These are phyloP conservation scores for Saksenaea vasiformis DNA, from an alignment of 371 early-diverging fungal genomes.

Conservation along the genomic window DNA sequence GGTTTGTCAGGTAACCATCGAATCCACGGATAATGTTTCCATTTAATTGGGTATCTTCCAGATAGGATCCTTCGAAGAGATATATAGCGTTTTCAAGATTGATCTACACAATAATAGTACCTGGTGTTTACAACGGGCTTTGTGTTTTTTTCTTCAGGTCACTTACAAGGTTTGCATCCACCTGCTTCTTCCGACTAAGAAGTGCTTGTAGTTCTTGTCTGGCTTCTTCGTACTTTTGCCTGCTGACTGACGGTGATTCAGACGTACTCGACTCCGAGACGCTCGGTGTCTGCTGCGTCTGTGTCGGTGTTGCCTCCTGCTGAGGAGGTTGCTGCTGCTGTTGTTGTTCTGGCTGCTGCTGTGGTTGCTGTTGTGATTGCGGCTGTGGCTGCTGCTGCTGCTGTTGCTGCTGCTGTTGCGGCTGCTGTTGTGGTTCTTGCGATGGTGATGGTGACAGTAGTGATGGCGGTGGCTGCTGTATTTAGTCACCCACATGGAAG, in stretches of 20 bases:
- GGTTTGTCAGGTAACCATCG: constrained; percentile 69
- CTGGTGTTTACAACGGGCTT: background rate
- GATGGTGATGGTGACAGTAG: background rate
- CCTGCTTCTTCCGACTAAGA: constrained; percentile 60
- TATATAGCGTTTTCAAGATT: constrained; percentile 77
- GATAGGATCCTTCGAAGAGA: constrained; percentile 77
- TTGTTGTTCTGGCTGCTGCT: constrained; percentile 8
- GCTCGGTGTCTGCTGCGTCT: constrained; percentile 8
- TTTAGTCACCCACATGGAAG: background rate
- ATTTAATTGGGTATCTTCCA: constrained; percentile 78
- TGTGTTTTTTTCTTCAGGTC: background rate
- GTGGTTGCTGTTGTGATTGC: background rate
- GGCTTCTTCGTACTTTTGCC: constrained; percentile 63
- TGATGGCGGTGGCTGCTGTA: constrained; percentile 5
- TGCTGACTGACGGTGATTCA: constrained; percentile 51
- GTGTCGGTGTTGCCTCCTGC: constrained; percentile 11
- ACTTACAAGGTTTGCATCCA: constrained; percentile 63
- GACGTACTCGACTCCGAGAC: constrained; percentile 12
- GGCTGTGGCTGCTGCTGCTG: constrained; percentile 6
- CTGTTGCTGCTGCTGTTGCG: background rate
- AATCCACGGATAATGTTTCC: constrained; percentile 87
- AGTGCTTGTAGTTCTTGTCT: constrained; percentile 60
- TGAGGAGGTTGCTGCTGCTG: background rate
- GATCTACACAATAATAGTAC: constrained; percentile 18
- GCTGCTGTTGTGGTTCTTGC: background rate